Evolutionary conservation across 495 filamentous ascomycete species (phyloP).

Genomic region (Haplographium delicatum): DNA sequence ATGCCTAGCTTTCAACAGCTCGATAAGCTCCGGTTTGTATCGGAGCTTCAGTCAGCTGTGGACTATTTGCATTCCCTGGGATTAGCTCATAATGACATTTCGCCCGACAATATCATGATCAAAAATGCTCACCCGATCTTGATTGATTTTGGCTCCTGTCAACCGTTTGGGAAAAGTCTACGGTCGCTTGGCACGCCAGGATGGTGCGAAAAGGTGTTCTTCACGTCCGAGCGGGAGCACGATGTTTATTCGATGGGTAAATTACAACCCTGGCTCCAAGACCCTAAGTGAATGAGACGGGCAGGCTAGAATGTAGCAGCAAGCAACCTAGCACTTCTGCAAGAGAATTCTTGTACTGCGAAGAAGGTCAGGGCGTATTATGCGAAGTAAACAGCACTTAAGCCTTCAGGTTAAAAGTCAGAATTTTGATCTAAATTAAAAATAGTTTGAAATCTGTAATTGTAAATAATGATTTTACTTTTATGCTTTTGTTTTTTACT

Average conservation of each 20-base stretch:
- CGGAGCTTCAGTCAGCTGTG: slow-evolving; percentile 30
- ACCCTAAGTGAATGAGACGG: neutral
- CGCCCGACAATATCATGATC: slow-evolving; percentile 35
- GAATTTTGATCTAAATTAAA: too few species aligned
- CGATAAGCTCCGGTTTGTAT: slow-evolving; percentile 27
- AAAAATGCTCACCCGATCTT: slow-evolving; percentile 25
- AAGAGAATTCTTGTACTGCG: too few species aligned
- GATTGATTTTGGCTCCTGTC: slow-evolving; percentile 34
- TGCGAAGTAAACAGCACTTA: too few species aligned
- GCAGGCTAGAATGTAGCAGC: too few species aligned
- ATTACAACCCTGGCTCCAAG: slow-evolving; percentile 10
- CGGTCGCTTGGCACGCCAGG: slow-evolving; percentile 27
- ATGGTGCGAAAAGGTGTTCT: slow-evolving; percentile 31
- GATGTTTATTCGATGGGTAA: slow-evolving; percentile 28
- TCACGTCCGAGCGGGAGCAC: slow-evolving; percentile 29
- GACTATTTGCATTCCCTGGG: slow-evolving; percentile 32
- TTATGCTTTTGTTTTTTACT: too few species aligned
- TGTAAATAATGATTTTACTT: too few species aligned
- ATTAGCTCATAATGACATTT: slow-evolving; percentile 38
- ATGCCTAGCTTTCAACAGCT: slow-evolving; percentile 10
- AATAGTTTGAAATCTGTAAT: too few species aligned
- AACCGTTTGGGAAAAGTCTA: slow-evolving; percentile 24
- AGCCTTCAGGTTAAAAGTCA: too few species aligned
- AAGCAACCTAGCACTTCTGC: too few species aligned
- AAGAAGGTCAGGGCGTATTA: too few species aligned